Conservation (phyloP, 1,139 yeast species). For the Geotrichum aggregatum region DNA sequence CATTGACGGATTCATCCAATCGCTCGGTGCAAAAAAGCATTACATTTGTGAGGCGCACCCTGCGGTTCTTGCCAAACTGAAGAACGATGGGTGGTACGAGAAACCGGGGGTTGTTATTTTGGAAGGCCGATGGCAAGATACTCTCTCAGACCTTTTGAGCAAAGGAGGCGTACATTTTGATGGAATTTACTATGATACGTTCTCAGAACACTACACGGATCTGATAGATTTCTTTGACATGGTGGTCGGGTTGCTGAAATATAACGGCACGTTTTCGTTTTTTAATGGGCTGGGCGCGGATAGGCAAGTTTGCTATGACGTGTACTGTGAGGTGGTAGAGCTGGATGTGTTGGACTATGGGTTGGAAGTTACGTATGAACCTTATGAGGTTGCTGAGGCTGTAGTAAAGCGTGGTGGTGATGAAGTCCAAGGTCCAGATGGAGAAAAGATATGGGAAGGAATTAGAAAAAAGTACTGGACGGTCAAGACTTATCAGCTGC, state of each 20-base stretch:
- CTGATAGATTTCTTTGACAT: constrained; percentile 81
- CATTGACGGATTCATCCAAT: constrained; percentile 73
- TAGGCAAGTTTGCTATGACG: constrained; percentile 81
- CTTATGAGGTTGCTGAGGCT: constrained; percentile 27
- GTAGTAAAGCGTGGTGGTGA: neutral
- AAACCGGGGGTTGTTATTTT: constrained; percentile 66
- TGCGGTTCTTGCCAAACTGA: constrained; percentile 68
- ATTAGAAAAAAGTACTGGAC: constrained; percentile 70
- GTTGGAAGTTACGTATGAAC: constrained; percentile 52
- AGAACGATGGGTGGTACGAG: constrained; percentile 78
- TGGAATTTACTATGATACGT: constrained; percentile 91
- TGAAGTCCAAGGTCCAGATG: constrained; percentile 23
- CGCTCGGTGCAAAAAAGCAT: constrained; percentile 57
- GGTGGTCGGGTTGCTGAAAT: constrained; percentile 73
- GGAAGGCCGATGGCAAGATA: constrained; percentile 90
- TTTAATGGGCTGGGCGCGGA: constrained; percentile 98
- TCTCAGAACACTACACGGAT: constrained; percentile 81
- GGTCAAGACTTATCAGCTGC: constrained; percentile 25
- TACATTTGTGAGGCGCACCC: constrained; percentile 96
- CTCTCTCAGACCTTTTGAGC: constrained; percentile 59
- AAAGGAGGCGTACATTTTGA: constrained; percentile 64
- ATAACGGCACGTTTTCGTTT: constrained; percentile 72
- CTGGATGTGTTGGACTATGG: constrained; percentile 80
- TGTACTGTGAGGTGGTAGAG: constrained; percentile 75
- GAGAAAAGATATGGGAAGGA: constrained; percentile 60